Evolutionary conservation across 208 protist genomes (phyloP).

Genomic region (Acanthamoeba pearcei): DNA sequence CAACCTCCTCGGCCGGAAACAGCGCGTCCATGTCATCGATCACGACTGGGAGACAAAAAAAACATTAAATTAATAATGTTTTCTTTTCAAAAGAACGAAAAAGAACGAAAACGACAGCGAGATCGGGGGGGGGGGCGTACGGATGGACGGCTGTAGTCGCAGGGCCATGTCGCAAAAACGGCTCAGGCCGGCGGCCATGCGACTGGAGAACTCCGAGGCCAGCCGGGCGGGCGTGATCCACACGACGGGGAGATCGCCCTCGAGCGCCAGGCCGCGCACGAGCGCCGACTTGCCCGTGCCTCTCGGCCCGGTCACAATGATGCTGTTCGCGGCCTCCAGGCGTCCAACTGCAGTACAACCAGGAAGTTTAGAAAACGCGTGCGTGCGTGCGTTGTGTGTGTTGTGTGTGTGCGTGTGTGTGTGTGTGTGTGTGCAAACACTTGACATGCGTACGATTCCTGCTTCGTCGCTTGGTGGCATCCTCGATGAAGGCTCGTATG

Average conservation of each 20-base stretch:
- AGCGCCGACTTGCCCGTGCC: constrained; percentile 26
- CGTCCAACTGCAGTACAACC: neutral
- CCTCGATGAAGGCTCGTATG: neutral
- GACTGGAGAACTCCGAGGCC: neutral
- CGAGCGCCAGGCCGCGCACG: neutral
- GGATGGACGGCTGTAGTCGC: neutral
- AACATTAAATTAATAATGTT: too few relatives aligned
- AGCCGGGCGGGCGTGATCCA: constrained; percentile 21
- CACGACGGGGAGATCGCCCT: neutral
- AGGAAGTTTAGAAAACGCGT: neutral
- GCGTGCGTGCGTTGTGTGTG: too few relatives aligned
- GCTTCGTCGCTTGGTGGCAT: neutral
- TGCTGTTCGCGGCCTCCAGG: neutral
- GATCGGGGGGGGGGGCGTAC: neutral
- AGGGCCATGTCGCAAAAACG: neutral
- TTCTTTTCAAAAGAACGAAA: neutral
- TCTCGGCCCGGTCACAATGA: constrained; percentile 1
- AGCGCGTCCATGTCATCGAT: constrained; percentile 22
- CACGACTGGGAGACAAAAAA: neutral
- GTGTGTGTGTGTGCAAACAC: too few relatives aligned
- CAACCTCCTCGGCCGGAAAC: neutral
- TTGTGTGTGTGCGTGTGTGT: too few relatives aligned
- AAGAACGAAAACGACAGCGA: neutral
- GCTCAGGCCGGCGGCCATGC: neutral
- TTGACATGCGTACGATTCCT: neutral